Percentiles rank a stretch among this genome's conserved stretches.
Evolutionary conservation across 1,284 basidiomycete genomes (phyloP).

Genomic region (Inonotus obliquus): DNA sequence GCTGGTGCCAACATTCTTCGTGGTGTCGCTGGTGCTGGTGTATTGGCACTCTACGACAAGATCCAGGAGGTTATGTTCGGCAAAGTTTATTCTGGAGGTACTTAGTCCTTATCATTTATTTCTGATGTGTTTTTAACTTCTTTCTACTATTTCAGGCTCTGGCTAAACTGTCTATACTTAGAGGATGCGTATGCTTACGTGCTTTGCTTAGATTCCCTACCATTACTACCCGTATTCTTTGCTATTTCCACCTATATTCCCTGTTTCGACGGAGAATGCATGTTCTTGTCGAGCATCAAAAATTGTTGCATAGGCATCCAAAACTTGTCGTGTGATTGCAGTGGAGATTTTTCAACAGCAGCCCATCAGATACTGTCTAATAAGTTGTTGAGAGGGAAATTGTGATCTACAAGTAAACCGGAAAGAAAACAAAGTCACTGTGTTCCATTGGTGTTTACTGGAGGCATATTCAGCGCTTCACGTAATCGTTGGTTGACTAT

Average conservation of each 20-base stretch:
- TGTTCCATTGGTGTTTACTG: not conserved
- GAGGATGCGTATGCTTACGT: conserved; percentile 5
- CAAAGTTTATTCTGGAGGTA: conserved; percentile 89
- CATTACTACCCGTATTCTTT: conserved; percentile 13
- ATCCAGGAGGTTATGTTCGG: conserved; percentile 89
- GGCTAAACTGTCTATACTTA: conserved; percentile 32
- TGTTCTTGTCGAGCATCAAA: conserved; percentile 11
- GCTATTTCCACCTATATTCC: conserved; percentile 13
- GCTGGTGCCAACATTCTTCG: conserved; percentile 97
- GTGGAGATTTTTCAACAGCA: not conserved
- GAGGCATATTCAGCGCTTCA: conserved; percentile 5
- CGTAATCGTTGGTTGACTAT: conserved; percentile 31
- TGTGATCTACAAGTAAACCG: too few relatives aligned
- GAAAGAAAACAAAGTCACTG: too few relatives aligned
- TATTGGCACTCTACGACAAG: conserved; percentile 91
- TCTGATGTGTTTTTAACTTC: not conserved
- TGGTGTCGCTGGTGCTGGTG: conserved; percentile 98
- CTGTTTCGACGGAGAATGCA: not conserved
- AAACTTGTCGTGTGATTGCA: not conserved
- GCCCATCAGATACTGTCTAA: not conserved
- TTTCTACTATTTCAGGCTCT: conserved; percentile 36
- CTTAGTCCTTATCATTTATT: conserved; percentile 18
- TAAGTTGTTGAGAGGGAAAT: too few relatives aligned
- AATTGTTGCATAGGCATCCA: conserved; percentile 10
- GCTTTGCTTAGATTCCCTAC: conserved; percentile 17